phyloP scores from a whole-genome alignment of 2,329 filamentous ascomycete genomes.

The Penicillium sp. region DNA sequence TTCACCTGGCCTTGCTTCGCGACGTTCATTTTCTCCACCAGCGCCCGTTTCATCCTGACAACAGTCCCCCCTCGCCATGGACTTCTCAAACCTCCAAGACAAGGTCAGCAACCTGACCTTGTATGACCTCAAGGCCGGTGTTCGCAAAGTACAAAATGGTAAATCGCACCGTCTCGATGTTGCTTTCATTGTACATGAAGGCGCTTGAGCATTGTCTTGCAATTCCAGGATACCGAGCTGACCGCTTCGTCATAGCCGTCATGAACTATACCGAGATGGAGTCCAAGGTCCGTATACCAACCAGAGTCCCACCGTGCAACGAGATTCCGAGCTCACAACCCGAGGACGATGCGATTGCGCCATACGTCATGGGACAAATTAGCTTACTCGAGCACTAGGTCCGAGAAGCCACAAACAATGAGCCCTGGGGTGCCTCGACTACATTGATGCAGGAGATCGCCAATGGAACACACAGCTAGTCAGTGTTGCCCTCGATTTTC shows the following conservation, averaged over 20 bases:
- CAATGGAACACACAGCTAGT: slow-evolving; percentile 98
- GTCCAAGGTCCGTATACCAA: slow-evolving; percentile 58
- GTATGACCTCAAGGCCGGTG: slow-evolving; percentile 93
- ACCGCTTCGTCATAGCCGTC: slow-evolving; percentile 66
- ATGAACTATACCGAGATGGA: slow-evolving; percentile 99
- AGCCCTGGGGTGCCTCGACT: slow-evolving; percentile 89
- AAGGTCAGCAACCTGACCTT: slow-evolving; percentile 89
- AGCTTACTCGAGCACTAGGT: slow-evolving; percentile 63
- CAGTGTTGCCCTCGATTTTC: slow-evolving; percentile 47
- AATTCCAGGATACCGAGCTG: slow-evolving; percentile 24
- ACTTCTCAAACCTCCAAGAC: slow-evolving; percentile 82
- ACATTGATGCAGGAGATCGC: slow-evolving; percentile 97
- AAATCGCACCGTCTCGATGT: slow-evolving; percentile 38
- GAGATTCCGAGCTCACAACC: not conserved
- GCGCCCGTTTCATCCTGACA: slow-evolving; percentile 20
- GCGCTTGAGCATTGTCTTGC: slow-evolving; percentile 9
- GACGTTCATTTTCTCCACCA: slow-evolving; percentile 10
- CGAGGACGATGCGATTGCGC: not conserved
- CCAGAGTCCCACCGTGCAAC: slow-evolving; percentile 21
- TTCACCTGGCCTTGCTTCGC: slow-evolving; percentile 6
- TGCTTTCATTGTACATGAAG: slow-evolving; percentile 7
- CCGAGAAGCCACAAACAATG: slow-evolving; percentile 97
- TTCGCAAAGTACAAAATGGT: slow-evolving; percentile 98
- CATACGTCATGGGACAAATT: not conserved
- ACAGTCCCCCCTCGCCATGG: slow-evolving; percentile 63